Evolutionary conservation across 148 eudicot genomes (phyloP), one percentile per base, ranked within the genome.

Genomic region (Rhododendron ovatum): DNA sequence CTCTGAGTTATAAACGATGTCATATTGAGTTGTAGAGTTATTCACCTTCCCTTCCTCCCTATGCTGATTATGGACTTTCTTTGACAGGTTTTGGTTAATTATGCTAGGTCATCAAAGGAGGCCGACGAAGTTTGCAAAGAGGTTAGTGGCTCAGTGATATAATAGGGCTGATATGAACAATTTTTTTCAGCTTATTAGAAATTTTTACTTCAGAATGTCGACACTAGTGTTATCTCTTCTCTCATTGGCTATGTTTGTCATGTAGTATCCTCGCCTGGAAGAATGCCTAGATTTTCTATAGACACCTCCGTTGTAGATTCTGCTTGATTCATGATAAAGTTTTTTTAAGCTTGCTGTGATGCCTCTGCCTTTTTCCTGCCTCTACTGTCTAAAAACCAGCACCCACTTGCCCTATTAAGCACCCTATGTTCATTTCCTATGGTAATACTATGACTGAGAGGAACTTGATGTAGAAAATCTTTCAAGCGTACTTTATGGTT

Each of bases 51-150:
- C 5, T 55, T 88, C 41, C 45, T 43, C 11, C 86, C n/a, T 18
- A 50, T 35, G 61, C 73, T 88, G 78, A 50, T 88, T 82, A 24
- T 24, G 4, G 51, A 81, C 67, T 76, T 85, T 86, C 67, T 85
- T 28, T 73, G 87, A 43, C 92, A 96, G 98, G 98, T 96, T 88
- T 92, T 97, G 80, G 94, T 98, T 83, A 98, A 98, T 83, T 92
- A 92, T 87, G 89, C 94, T 48, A 91, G 93, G 86, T 92, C 94
- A 53, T 90, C 94, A 15, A 91, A 92, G 88, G 94, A 91, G 73
- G 94, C 94, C 18, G 94, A 92, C 78, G 91, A 91, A 88, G 94
- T 92, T 85, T 92, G 91, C 81, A 91, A 89, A 91, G 91, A 91
- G 93, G 98, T 94, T 82, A 82, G 74, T 53, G 15, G 22, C 33